These are phyloP conservation scores for Flaveria floridana DNA, from an alignment of 140 eudicot species.

Conservation along the genomic window DNA sequence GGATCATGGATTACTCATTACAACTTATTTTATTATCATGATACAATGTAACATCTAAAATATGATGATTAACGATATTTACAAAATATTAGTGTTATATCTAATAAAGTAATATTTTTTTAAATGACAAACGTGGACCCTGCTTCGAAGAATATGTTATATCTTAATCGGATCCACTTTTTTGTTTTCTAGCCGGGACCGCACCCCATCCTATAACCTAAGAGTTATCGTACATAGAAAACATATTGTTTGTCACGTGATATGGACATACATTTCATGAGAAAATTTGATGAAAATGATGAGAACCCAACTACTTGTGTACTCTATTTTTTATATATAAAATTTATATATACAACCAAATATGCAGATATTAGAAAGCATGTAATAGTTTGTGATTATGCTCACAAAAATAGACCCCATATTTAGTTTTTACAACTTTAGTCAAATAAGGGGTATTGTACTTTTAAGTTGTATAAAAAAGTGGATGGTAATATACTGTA, in stretches of 20 bases:
- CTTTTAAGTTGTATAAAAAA: background rate
- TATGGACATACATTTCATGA: background rate
- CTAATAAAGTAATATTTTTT: too few species aligned
- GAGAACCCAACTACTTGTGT: background rate
- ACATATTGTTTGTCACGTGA: background rate
- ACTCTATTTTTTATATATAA: background rate
- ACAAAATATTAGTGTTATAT: background rate
- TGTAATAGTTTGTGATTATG: background rate
- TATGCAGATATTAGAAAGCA: background rate
- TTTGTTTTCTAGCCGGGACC: too few species aligned
- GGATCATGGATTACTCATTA: background rate
- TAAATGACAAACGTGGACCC: too few species aligned
- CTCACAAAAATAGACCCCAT: background rate
- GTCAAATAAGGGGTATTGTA: conserved; percentile 22
- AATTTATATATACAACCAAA: background rate
- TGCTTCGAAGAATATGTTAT: too few species aligned
- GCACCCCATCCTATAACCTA: too few species aligned
- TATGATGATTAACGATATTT: background rate
- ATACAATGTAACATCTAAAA: background rate
- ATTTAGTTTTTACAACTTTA: background rate
- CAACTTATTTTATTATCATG: background rate
- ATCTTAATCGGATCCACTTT: too few species aligned
- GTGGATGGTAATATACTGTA: background rate
- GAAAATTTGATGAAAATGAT: background rate
- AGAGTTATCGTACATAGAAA: too few species aligned